Conservation (phyloP, 257 asterid genomes). For the Plantago major region DNA sequence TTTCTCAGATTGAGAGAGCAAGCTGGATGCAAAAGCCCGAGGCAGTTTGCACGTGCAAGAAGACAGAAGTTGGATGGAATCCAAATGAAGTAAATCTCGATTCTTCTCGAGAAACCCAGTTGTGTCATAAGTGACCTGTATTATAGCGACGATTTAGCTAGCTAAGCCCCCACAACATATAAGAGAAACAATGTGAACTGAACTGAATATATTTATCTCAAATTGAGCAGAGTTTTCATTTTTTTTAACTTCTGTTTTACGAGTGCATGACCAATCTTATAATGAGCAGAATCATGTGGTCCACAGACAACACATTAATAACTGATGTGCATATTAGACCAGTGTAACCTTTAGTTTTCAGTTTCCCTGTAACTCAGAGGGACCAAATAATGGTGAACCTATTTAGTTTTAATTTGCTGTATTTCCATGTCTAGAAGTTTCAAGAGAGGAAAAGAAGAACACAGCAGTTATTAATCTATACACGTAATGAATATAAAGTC, state of each 20-base stretch:
- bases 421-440: background rate
- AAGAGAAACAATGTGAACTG: background rate
- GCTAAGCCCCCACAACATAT: slow-evolving; percentile 2
- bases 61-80: slow-evolving; percentile 84
- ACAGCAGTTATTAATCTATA: slow-evolving; percentile 7
- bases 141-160: slow-evolving; percentile 16
- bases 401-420: too few species aligned
- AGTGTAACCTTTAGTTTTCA: too few species aligned
- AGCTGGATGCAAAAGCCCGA: slow-evolving; percentile 78
- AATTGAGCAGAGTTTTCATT: background rate
- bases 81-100: slow-evolving; percentile 86
- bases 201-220: background rate
- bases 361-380: too few species aligned
- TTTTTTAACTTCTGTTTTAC: background rate
- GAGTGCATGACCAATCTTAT: too few species aligned
- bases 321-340: too few species aligned
- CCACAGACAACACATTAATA: too few species aligned
- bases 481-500: slow-evolving; percentile 11
- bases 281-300: too few species aligned
- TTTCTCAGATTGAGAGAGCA: slow-evolving; percentile 83
- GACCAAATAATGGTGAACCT: too few species aligned
- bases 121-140: slow-evolving; percentile 86
- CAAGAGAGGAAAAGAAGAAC: background rate
- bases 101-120: slow-evolving; percentile 96
- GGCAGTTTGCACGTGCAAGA: slow-evolving; percentile 87